Conservation (phyloP, 1,139 yeast genomes). For the Wickerhamomyces sp. region DNA sequence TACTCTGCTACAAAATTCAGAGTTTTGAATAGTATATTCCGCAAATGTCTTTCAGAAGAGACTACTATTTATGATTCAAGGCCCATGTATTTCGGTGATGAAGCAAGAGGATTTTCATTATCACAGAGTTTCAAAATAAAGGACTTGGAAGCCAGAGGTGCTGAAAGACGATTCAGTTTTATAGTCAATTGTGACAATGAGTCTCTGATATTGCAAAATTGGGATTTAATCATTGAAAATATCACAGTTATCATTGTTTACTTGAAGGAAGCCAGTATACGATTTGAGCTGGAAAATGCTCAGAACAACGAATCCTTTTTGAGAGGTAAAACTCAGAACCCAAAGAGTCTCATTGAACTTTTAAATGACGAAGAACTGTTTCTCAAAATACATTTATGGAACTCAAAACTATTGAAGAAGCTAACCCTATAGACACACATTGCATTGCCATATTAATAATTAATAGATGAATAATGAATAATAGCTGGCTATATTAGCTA, state of each 20-base stretch:
- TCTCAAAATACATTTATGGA: constrained; percentile 65
- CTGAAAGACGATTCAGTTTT: constrained; percentile 67
- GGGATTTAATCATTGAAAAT: constrained; percentile 53
- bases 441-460: constrained; percentile 1
- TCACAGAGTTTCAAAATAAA: constrained; percentile 61
- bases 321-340: constrained; percentile 48
- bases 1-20: constrained; percentile 49
- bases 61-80: constrained; percentile 60
- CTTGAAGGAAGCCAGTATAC: constrained; percentile 42
- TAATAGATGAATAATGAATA: constrained; percentile 1
- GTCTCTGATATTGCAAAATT: constrained; percentile 45
- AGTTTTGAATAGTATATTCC: constrained; percentile 38
- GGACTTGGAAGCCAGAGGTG: constrained; percentile 74
- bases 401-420: constrained; percentile 37
- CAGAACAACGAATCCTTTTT: constrained; percentile 34
- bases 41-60: constrained; percentile 70
- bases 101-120: constrained; percentile 61
- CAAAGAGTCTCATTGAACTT: constrained; percentile 55
- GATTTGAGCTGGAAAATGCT: constrained; percentile 26
- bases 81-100: constrained; percentile 72
- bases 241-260: constrained; percentile 46
- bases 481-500: no score
- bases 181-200: constrained; percentile 62
- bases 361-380: constrained; percentile 58
- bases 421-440: not conserved